Base-by-base conservation (phyloP, 2,329 filamentous ascomycete species). In the Fusarium verrucosum region DNA sequence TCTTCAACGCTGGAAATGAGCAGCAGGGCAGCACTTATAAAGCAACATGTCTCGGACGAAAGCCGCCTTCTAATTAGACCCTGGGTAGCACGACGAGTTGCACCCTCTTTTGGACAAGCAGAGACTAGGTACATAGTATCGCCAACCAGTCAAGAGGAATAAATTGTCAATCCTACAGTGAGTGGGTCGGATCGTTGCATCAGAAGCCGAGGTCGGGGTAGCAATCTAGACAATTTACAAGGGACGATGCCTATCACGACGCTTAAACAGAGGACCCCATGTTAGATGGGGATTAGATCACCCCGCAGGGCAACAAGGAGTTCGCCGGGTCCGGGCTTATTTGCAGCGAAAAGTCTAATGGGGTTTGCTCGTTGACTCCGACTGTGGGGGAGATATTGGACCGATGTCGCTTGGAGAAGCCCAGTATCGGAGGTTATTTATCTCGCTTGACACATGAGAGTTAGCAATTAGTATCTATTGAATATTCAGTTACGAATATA, bases 171-270 rank as follows among this genome's bases (percentile, higher is more conserved):
- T 58, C 28, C 54, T 41, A 20, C 23, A 53, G 33, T 23, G 23
- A 59, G 55, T 60, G 58, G 61, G 50, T 50, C 47, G 43, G 61
- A 55, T 50, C 47, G 43, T 51, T 45, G 38, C 47, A 50, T 13
- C 25, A 30, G 14, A 41, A 67, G 56, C 65, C 64, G 64, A 68
- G 64, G 65, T 68, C 65, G 64, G 64, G 45, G 41, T 57, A 35
- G 36, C n/a, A n/a, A n/a, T n/a, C n/a, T n/a, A n/a, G n/a, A n/a
- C n/a, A n/a, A 47, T 40, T 49, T 33, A 19, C 53, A 51, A 28
- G 53, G 36, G 38, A 59, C 28, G 19, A 54, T 61, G 35, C n/a
- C 38, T 33, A 54, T 35, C 47, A 40, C 49, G 44, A 55, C 41
- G 41, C 46, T 55, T 32, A 41, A 38, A n/a, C 35, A 35, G 19